Conservation (phyloP, 148 eudicot species). For the Chenopodium formosanum region DNA sequence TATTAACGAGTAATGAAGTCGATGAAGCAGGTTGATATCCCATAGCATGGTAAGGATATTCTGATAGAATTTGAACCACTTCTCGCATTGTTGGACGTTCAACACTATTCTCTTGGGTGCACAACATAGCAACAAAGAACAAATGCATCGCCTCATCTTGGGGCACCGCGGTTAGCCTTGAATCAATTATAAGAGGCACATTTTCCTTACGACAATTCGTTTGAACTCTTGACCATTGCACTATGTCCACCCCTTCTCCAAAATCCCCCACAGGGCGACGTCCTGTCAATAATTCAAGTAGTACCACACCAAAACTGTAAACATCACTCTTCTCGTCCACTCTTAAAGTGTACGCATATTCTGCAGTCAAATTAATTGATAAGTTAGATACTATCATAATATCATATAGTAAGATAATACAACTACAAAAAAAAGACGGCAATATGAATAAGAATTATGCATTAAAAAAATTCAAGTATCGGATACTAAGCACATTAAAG, state of each 20-base stretch:
- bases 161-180: constrained; percentile 56
- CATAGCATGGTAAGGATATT: constrained; percentile 42
- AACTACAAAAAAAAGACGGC: background rate
- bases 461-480: background rate
- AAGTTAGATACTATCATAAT: background rate
- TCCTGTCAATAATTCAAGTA: constrained; percentile 78
- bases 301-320: constrained; percentile 86
- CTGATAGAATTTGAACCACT: constrained; percentile 84
- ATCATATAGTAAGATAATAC: no score
- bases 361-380: constrained; percentile 35
- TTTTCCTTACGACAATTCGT: constrained; percentile 57
- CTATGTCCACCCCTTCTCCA: constrained; percentile 92
- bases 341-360: constrained; percentile 81
- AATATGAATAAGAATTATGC: background rate
- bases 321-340: constrained; percentile 97
- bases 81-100: constrained; percentile 93
- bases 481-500: background rate
- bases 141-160: constrained; percentile 76
- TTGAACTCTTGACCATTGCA: constrained; percentile 55
- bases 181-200: constrained; percentile 49
- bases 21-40: constrained; percentile 30
- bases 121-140: constrained; percentile 80
- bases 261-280: constrained; percentile 82
- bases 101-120: constrained; percentile 80
- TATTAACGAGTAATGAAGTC: constrained; percentile 11